Evolutionary conservation across 73 alveolate species (phyloP).

Genomic region (Paramecium biaurelia): DNA sequence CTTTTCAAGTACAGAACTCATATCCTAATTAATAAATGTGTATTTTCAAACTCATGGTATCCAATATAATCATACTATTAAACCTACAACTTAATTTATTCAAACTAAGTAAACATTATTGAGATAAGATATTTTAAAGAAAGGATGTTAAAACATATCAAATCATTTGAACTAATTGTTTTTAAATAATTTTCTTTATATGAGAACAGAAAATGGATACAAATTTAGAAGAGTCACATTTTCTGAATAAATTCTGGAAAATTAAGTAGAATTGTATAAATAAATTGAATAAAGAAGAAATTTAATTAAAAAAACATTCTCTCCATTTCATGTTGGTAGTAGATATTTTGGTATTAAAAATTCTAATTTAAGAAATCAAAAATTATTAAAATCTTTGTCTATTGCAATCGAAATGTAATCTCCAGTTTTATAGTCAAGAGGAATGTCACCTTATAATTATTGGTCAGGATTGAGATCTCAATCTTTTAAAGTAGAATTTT

Average conservation of each 20-base stretch:
- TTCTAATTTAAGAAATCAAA: background rate
- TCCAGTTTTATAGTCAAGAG: background rate
- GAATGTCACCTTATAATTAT: background rate
- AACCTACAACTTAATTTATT: background rate
- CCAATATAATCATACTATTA: background rate
- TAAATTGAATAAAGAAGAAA: background rate
- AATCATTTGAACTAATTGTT: background rate
- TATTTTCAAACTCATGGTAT: background rate
- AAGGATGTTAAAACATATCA: background rate
- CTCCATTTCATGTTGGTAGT: background rate
- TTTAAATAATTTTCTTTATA: background rate
- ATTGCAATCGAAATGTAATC: background rate
- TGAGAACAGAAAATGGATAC: background rate
- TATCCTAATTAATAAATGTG: background rate
- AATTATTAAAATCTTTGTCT: background rate
- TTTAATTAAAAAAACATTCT: background rate
- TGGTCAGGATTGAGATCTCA: background rate
- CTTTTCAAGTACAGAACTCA: background rate
- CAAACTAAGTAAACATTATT: background rate
- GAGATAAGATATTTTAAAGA: background rate
- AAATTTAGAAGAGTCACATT: background rate
- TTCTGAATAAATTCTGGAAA: background rate
- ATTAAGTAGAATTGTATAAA: background rate
- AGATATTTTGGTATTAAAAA: background rate
- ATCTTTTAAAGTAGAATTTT: background rate